phyloP scores from a whole-genome alignment of 1,139 yeast species.

The Taiozyma sp. region DNA sequence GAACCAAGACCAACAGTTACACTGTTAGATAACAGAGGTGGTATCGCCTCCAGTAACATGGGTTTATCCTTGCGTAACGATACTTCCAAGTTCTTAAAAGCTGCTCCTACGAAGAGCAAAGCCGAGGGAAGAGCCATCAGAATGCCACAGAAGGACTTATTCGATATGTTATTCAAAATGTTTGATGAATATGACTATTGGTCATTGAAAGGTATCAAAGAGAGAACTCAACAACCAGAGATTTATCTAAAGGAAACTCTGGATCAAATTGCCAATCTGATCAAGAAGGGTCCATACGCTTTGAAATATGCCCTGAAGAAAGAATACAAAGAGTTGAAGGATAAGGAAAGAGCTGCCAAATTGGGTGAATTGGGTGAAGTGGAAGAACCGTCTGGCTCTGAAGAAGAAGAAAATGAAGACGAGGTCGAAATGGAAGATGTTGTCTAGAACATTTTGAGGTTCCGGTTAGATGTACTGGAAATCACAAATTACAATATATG shows the following conservation, averaged over 20 bases:
- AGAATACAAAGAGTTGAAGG: conserved; percentile 80
- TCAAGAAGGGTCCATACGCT: conserved; percentile 95
- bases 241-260: conserved; percentile 85
- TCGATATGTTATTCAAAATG: conserved; percentile 81
- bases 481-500: too few species aligned
- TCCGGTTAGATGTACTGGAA: too few species aligned
- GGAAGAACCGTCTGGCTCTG: conserved; percentile 40
- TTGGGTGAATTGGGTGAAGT: conserved; percentile 52
- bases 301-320: conserved; percentile 86
- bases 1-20: conserved; percentile 70
- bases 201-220: conserved; percentile 92
- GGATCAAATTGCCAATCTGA: conserved; percentile 84
- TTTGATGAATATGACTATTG: conserved; percentile 96
- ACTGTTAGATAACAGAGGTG: conserved; percentile 77
- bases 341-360: conserved; percentile 68
- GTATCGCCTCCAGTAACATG: conserved; percentile 80
- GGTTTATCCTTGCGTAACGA: conserved; percentile 75
- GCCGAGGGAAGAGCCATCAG: conserved; percentile 88
- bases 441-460: conserved; percentile 4
- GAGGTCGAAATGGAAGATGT: conserved; percentile 40
- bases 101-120: conserved; percentile 39
- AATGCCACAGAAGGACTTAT: conserved; percentile 87
- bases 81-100: conserved; percentile 60
- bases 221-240: conserved; percentile 95
- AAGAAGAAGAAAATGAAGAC: conserved; percentile 34